A percentile compares a stretch with the other conserved stretches of the same genome.
phyloP scores from a whole-genome alignment of 495 filamentous ascomycete species.

The Haplographium delicatum region DNA sequence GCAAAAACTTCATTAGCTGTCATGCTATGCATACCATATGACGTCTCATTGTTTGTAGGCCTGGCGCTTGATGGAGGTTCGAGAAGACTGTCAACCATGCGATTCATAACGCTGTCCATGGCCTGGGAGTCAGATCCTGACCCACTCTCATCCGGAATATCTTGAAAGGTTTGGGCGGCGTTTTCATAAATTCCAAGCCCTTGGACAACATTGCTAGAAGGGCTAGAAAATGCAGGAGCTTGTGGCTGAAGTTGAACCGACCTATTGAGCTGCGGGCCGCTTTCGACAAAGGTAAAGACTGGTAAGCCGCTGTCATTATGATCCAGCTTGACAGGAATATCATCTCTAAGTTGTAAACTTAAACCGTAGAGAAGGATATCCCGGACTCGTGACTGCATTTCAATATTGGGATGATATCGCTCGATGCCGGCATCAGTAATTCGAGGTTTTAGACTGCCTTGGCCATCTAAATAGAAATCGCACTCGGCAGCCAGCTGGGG shows the following conservation, averaged over 20 bases:
- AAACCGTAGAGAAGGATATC: constrained; percentile 65
- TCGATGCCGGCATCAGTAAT: constrained; percentile 51
- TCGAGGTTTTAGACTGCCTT: constrained; percentile 45
- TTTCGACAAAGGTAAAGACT: constrained; percentile 13
- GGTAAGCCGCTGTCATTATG: neutral
- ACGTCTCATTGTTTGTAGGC: constrained; percentile 27
- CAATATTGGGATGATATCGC: constrained; percentile 57
- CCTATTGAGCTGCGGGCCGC: constrained; percentile 4
- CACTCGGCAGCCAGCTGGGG: constrained; percentile 25
- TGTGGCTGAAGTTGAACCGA: neutral
- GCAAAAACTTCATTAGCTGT: constrained; percentile 27
- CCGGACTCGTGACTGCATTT: constrained; percentile 65
- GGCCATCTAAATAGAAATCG: constrained; percentile 31
- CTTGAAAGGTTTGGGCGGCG: neutral
- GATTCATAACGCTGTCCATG: constrained; percentile 41
- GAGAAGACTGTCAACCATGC: constrained; percentile 64
- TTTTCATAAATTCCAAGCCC: neutral
- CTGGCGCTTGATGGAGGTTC: constrained; percentile 3
- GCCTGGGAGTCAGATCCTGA: constrained; percentile 28
- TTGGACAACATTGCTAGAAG: too few relatives aligned
- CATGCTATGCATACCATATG: constrained; percentile 25
- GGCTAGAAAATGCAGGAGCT: neutral
- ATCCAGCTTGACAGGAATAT: constrained; percentile 13
- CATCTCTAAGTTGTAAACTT: constrained; percentile 36
- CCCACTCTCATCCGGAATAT: constrained; percentile 18